Evolutionary conservation across 2,329 filamentous ascomycete species (phyloP).

Genomic region (Fusarium domesticum): DNA sequence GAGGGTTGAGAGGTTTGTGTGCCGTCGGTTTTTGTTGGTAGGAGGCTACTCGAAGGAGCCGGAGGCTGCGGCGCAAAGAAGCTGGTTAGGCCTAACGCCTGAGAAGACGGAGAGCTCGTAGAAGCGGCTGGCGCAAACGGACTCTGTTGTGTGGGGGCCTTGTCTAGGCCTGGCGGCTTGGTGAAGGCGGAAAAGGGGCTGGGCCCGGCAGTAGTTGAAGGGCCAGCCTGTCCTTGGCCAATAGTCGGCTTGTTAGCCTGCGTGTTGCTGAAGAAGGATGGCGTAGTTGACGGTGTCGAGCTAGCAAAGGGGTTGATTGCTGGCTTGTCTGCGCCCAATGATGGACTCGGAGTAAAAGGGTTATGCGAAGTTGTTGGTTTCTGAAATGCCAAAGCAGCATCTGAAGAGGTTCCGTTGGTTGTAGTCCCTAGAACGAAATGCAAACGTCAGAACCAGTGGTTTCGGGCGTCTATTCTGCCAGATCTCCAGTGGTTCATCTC

Average conservation of each 20-base stretch:
- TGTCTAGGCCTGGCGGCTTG: conserved; percentile 2
- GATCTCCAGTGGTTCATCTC: conserved; percentile 30
- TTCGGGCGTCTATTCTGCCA: conserved; percentile 25
- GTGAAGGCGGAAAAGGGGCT: conserved; percentile 18
- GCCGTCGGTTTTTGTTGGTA: conserved; percentile 3
- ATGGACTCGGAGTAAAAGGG: conserved; percentile 21
- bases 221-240: conserved; percentile 1
- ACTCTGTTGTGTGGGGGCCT: conserved; percentile 5
- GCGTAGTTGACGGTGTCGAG: conserved; percentile 1
- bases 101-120: conserved; percentile 1
- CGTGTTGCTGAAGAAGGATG: conserved; percentile 5
- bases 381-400: conserved; percentile 16
- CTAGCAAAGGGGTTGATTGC: conserved; percentile 23
- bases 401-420: conserved; percentile 20
- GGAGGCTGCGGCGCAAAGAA: conserved; percentile 10
- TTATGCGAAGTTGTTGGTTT: conserved; percentile 16
- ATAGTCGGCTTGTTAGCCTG: conserved; percentile 6
- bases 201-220: conserved; percentile 2
- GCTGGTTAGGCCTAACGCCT: conserved; percentile 2
- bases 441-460: conserved; percentile 31
- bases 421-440: conserved; percentile 29
- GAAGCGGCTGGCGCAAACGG: conserved; percentile 9
- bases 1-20: neutral
- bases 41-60: neutral
- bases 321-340: conserved; percentile 5